Evolutionary conservation across 148 eudicot species (phyloP).

Genomic region (Selenicereus undatus): DNA sequence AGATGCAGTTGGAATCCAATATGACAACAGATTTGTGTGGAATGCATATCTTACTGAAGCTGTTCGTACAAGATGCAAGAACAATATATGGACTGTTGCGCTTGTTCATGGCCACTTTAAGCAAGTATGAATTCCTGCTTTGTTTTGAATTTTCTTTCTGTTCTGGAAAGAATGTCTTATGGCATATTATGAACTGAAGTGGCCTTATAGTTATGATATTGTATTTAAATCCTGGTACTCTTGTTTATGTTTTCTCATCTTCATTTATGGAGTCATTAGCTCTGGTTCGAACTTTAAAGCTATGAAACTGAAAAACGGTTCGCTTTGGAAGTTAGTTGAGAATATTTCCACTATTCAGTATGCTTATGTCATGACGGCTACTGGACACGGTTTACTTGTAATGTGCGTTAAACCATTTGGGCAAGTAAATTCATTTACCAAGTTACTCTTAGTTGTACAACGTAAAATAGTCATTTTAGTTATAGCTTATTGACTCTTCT

Average conservation of each 20-base stretch:
- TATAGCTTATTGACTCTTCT: no score
- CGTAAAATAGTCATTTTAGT: no score
- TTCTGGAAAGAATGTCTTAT: neutral
- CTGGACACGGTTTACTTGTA: neutral
- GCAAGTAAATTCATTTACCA: neutral
- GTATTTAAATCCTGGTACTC: neutral
- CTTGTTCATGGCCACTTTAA: constrained; percentile 85
- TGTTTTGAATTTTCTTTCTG: neutral
- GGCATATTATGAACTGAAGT: constrained; percentile 1
- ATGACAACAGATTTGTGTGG: constrained; percentile 92
- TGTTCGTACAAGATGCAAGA: constrained; percentile 68
- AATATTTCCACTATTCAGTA: neutral
- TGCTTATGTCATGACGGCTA: neutral
- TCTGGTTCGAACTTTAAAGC: no score
- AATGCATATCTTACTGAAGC: constrained; percentile 81
- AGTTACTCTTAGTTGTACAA: no score
- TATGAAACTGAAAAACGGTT: neutral
- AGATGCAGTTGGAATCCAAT: constrained; percentile 67
- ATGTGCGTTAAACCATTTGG: neutral
- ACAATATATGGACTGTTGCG: constrained; percentile 88
- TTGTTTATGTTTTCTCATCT: constrained; percentile 7
- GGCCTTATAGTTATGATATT: constrained; percentile 4
- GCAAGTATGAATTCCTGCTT: constrained; percentile 49
- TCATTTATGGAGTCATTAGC: neutral
- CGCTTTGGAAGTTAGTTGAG: neutral